phyloP scores from a whole-genome alignment of 169 alveolate species.

The Eimeria necatrix region DNA sequence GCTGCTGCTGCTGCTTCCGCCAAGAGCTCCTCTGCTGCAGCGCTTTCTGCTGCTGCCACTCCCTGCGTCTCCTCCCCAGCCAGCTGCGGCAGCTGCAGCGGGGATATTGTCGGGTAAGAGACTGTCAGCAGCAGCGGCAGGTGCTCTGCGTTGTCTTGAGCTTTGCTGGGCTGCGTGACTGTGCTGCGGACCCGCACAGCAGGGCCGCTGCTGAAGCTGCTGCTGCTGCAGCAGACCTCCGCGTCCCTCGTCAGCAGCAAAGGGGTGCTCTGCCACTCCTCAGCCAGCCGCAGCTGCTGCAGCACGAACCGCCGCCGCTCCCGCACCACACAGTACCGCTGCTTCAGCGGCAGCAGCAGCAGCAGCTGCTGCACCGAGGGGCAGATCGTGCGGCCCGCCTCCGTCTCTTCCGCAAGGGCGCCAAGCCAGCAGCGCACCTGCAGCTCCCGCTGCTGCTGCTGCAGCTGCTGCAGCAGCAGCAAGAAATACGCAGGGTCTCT shows the following conservation, averaged over 20 bases:
- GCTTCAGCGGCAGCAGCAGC: constrained; percentile 48
- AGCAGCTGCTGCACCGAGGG: constrained; percentile 35
- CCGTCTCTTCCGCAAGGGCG: not conserved
- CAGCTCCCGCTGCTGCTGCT: constrained; percentile 69
- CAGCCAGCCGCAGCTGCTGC: constrained; percentile 39
- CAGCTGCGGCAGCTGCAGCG: constrained; percentile 54
- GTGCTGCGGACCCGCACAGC: constrained; percentile 51
- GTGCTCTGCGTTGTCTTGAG: not conserved
- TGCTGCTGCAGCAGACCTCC: constrained; percentile 57
- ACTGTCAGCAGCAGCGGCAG: constrained; percentile 62
- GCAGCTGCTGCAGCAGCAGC: constrained; percentile 75
- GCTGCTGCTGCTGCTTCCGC: constrained; percentile 71
- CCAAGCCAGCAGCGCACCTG: constrained; percentile 51
- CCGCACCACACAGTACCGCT: not conserved
- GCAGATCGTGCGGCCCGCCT: constrained; percentile 4
- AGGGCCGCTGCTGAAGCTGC: constrained; percentile 32
- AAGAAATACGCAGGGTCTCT: constrained; percentile 26
- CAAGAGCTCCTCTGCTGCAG: constrained; percentile 9
- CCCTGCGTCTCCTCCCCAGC: constrained; percentile 12
- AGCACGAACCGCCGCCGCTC: constrained; percentile 30
- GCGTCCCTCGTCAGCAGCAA: constrained; percentile 58
- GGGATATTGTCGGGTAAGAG: constrained; percentile 16
- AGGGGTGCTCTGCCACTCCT: constrained; percentile 2
- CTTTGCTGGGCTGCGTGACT: constrained; percentile 37
- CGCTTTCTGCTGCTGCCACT: not conserved